phyloP scores from a whole-genome alignment of 208 protist species.

The Leishmania gerbilli region DNA sequence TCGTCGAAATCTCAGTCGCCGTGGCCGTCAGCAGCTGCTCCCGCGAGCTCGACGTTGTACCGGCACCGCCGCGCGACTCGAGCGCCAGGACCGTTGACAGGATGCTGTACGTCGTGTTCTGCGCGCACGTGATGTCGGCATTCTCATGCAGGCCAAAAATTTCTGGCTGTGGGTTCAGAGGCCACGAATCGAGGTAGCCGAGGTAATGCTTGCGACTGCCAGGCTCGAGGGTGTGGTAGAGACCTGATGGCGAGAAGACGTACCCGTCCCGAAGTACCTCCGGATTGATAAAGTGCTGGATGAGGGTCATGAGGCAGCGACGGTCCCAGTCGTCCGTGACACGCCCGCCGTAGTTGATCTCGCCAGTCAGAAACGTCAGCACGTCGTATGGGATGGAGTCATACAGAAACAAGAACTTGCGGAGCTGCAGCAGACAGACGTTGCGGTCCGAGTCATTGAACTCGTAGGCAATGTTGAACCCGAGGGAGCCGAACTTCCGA shows the following conservation, averaged over 20 bases:
- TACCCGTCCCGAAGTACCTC: conserved; percentile 90
- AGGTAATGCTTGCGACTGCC: conserved; percentile 88
- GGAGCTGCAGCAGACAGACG: conserved; percentile 91
- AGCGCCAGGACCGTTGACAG: conserved; percentile 86
- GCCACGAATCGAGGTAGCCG: conserved; percentile 86
- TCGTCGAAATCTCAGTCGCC: conserved; percentile 80
- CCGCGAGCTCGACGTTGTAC: conserved; percentile 38
- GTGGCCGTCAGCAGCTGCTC: conserved; percentile 82
- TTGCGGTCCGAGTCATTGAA: conserved; percentile 96
- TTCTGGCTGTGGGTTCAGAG: conserved; percentile 94
- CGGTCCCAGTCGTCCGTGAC: conserved; percentile 98
- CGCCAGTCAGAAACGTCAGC: conserved; percentile 92
- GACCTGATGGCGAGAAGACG: conserved; percentile 87
- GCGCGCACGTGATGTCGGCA: conserved; percentile 96
- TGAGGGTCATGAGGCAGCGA: conserved; percentile 94
- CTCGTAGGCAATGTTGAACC: conserved; percentile 97
- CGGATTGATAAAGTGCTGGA: conserved; percentile 91
- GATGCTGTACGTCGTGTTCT: conserved; percentile 79
- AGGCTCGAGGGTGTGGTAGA: conserved; percentile 91
- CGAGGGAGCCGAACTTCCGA: conserved; percentile 94
- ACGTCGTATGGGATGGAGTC: conserved; percentile 94
- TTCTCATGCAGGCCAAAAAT: conserved; percentile 98
- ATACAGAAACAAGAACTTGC: conserved; percentile 93
- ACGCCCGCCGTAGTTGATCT: conserved; percentile 98
- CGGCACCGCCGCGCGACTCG: conserved; percentile 67